Percentiles rank a stretch among this genome's conserved stretches.
Evolutionary conservation across 345 rosid species (phyloP).

Genomic region (Aquilaria sinensis): DNA sequence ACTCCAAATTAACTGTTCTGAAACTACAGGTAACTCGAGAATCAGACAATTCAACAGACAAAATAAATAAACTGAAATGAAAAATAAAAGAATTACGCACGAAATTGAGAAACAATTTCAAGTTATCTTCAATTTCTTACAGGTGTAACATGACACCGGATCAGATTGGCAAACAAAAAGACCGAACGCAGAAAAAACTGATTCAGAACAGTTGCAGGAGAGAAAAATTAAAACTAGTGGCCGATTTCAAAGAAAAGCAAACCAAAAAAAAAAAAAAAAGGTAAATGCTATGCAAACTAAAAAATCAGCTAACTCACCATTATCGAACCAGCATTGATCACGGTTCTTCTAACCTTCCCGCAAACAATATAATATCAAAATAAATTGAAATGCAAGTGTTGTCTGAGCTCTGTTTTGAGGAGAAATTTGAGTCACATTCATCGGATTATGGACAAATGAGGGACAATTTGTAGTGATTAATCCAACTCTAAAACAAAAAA

Average conservation of each 20-base stretch:
- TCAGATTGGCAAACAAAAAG: neutral
- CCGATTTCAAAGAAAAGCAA: neutral
- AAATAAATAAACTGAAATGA: slow-evolving; percentile 15
- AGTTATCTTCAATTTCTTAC: no score
- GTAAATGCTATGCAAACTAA: neutral
- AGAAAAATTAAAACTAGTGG: neutral
- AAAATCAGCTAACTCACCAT: neutral
- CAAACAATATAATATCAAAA: neutral
- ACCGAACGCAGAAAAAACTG: neutral
- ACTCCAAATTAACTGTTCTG: neutral
- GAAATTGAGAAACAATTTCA: no score
- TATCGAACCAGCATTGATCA: slow-evolving; percentile 7
- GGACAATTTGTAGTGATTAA: no score
- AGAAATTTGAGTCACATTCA: slow-evolving; percentile 3
- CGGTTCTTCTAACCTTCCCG: neutral
- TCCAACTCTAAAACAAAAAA: no score
- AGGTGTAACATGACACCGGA: neutral
- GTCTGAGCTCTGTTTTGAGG: neutral
- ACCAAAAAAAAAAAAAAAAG: neutral
- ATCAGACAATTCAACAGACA: slow-evolving; percentile 10
- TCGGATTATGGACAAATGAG: no score
- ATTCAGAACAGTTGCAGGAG: neutral
- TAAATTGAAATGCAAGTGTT: neutral
- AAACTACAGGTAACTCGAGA: no score
- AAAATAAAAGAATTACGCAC: no score